These are phyloP conservation scores for Aspergillus conjunctus DNA, from an alignment of 495 filamentous ascomycete genomes.

Conservation along the genomic window DNA sequence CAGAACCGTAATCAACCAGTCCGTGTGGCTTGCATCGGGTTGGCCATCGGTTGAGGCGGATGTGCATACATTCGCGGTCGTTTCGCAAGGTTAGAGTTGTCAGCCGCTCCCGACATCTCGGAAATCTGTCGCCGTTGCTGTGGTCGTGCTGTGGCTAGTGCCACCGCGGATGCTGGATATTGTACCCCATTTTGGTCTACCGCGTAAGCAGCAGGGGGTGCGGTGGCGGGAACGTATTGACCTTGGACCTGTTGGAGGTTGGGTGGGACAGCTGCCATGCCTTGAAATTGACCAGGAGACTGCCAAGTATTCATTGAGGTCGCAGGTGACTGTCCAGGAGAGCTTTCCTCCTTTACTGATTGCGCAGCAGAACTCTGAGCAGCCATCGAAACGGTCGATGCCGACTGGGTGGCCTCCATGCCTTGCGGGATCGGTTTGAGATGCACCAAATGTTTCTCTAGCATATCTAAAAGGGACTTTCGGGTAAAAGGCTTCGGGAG, in stretches of 20 bases:
- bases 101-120: conserved; percentile 61
- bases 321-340: conserved; percentile 74
- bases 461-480: conserved; percentile 86
- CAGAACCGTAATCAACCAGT: conserved; percentile 30
- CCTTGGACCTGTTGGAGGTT: conserved; percentile 54
- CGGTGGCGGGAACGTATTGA: conserved; percentile 50
- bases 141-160: conserved; percentile 47
- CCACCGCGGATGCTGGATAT: conserved; percentile 50
- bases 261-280: conserved; percentile 59
- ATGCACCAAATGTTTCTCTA: conserved; percentile 85
- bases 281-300: conserved; percentile 68
- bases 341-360: conserved; percentile 79
- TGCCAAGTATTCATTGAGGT: conserved; percentile 72
- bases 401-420: conserved; percentile 56
- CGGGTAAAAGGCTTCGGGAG: conserved; percentile 97
- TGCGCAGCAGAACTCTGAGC: conserved; percentile 56
- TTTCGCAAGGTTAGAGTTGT: conserved; percentile 57
- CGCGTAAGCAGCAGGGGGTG: conserved; percentile 46
- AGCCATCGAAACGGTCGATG: conserved; percentile 52
- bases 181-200: conserved; percentile 56
- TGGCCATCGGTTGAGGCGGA: conserved; percentile 47
- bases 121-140: conserved; percentile 66
- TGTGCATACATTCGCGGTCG: conserved; percentile 66
- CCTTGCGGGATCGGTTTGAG: conserved; percentile 63
- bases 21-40: conserved; percentile 42